Conservation (phyloP, 495 filamentous ascomycete species). For the Durotheca rogersii region DNA sequence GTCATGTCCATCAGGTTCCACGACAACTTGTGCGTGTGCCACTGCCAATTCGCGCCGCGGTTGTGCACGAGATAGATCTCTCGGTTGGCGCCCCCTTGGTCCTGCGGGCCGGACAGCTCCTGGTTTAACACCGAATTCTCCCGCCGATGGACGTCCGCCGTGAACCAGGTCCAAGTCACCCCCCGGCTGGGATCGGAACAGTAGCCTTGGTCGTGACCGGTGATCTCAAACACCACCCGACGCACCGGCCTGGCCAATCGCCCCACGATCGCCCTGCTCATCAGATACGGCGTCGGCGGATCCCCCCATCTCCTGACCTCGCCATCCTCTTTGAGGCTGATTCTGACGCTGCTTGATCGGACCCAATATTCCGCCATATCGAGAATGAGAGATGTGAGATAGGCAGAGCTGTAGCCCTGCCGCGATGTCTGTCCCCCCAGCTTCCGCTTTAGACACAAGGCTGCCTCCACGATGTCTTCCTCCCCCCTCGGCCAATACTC, state of each 20-base stretch:
- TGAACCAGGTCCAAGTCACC: slow-evolving; percentile 25
- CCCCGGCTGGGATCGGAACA: slow-evolving; percentile 16
- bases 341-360: slow-evolving; percentile 16
- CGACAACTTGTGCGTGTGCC: slow-evolving; percentile 15
- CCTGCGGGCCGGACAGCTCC: slow-evolving; percentile 8
- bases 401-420: not conserved
- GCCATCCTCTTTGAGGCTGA: slow-evolving; percentile 16
- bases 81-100: slow-evolving; percentile 7
- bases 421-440: not conserved
- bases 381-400: slow-evolving; percentile 15
- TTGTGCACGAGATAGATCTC: slow-evolving; percentile 22
- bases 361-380: slow-evolving; percentile 29
- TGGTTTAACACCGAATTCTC: slow-evolving; percentile 12
- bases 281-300: slow-evolving; percentile 17
- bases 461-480: slow-evolving; percentile 10
- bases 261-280: slow-evolving; percentile 15
- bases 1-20: slow-evolving; percentile 12
- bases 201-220: slow-evolving; percentile 27
- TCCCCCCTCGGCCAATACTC: slow-evolving; percentile 19
- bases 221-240: slow-evolving; percentile 24
- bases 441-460: slow-evolving; percentile 18
- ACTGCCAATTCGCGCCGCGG: slow-evolving; percentile 13
- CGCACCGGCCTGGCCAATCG: slow-evolving; percentile 13
- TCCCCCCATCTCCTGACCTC: slow-evolving; percentile 24
- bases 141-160: slow-evolving; percentile 22